Evolutionary conservation across 768 basidiomycete genomes (phyloP).

Genomic region (Amanita pallidorosea): DNA sequence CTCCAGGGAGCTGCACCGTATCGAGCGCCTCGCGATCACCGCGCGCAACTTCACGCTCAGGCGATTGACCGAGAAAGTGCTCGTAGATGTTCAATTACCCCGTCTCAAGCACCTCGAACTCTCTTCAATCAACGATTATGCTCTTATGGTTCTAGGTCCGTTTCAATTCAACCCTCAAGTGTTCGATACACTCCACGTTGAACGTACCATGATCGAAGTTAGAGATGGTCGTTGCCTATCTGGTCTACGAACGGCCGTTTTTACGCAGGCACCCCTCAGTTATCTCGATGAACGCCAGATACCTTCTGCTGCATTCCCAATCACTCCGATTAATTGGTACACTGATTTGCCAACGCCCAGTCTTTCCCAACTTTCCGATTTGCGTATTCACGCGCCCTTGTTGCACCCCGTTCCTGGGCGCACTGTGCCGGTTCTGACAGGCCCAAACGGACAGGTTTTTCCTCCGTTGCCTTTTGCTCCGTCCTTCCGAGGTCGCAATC

Average conservation of each 20-base stretch:
- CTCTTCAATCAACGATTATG: neutral
- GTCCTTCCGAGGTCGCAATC: neutral
- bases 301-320: neutral
- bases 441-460: neutral
- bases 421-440: neutral
- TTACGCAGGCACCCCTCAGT: neutral
- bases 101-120: conserved; percentile 2
- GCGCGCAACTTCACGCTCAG: conserved; percentile 1
- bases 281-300: conserved; percentile 4
- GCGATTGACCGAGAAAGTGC: neutral
- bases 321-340: conserved; percentile 2
- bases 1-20: neutral
- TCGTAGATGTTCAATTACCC: neutral
- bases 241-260: neutral
- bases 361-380: neutral
- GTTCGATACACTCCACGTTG: neutral
- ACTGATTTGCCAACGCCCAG: neutral
- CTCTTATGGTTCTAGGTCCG: neutral
- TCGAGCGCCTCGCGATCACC: neutral
- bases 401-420: conserved; percentile 4
- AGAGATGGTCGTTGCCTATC: conserved; percentile 1
- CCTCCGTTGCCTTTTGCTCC: conserved; percentile 1
- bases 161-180: conserved; percentile 3
- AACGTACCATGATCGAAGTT: conserved; percentile 3
- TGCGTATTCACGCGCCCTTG: conserved; percentile 3